Evolutionary conservation across 139 green algal species (phyloP).

Genomic region (Closterium sp.): DNA sequence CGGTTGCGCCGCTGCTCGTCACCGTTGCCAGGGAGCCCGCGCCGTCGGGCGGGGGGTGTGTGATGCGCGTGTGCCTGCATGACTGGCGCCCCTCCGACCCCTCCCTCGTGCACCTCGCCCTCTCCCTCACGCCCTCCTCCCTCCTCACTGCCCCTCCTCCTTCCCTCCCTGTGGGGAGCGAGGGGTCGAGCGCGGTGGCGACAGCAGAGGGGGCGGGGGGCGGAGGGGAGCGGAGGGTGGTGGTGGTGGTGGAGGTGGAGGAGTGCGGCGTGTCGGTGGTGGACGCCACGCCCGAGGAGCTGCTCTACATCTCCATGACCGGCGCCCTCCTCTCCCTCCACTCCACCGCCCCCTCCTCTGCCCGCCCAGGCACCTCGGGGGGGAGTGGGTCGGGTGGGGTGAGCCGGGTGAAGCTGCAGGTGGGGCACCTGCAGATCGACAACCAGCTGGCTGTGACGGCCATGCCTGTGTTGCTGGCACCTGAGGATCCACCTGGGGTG

Average conservation of each 20-base stretch:
- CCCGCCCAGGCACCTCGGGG: too few species aligned
- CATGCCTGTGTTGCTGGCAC: constrained; percentile 44
- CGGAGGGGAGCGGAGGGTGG: constrained; percentile 1
- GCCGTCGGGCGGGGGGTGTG: background rate
- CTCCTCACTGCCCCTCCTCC: too few species aligned
- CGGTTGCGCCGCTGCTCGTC: constrained; percentile 26
- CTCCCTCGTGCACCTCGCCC: background rate
- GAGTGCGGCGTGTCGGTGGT: constrained; percentile 49
- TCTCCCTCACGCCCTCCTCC: background rate
- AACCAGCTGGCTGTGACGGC: constrained; percentile 48
- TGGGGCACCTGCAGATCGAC: constrained; percentile 44
- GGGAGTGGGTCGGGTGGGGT: background rate
- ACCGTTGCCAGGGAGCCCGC: background rate
- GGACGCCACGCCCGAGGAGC: constrained; percentile 42
- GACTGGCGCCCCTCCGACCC: constrained; percentile 26
- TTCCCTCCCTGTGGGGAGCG: background rate
- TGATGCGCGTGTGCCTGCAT: constrained; percentile 16
- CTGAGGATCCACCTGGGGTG: background rate
- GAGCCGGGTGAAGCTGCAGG: constrained; percentile 17
- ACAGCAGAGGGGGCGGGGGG: background rate
- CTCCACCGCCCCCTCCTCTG: too few species aligned
- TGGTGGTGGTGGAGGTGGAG: constrained; percentile 33
- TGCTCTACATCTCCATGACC: constrained; percentile 51
- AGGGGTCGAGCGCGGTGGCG: background rate
- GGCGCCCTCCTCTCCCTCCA: background rate